Evolutionary conservation across 371 early-diverging fungal genomes (phyloP).

Genomic region (Thermomucor indicae-seudaticae): DNA sequence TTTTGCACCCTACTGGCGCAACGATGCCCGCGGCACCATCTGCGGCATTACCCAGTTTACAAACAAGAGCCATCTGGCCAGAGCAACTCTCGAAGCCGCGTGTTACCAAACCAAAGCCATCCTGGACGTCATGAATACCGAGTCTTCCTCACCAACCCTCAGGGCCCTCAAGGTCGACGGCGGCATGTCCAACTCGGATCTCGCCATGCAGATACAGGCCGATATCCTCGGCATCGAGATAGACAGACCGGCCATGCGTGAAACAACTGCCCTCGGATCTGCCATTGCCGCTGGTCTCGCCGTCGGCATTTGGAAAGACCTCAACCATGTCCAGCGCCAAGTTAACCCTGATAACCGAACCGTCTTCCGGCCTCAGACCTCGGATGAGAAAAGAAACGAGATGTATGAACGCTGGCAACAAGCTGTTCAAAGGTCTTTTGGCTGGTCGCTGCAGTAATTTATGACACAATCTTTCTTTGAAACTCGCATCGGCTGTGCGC

Average conservation of each 20-base stretch:
- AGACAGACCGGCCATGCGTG: slow-evolving; percentile 86
- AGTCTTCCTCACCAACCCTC: slow-evolving; percentile 57
- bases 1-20: slow-evolving; percentile 95
- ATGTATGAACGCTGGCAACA: slow-evolving; percentile 79
- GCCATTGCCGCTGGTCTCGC: slow-evolving; percentile 92
- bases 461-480: background rate
- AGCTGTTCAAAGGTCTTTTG: slow-evolving; percentile 76
- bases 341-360: slow-evolving; percentile 33
- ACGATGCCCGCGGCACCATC: slow-evolving; percentile 88
- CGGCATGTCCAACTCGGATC: slow-evolving; percentile 88
- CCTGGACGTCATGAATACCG: slow-evolving; percentile 89
- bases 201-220: slow-evolving; percentile 91
- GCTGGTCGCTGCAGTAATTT: slow-evolving; percentile 55
- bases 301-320: slow-evolving; percentile 68
- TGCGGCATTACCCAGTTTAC: slow-evolving; percentile 89
- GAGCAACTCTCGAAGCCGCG: slow-evolving; percentile 91
- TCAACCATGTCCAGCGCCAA: slow-evolving; percentile 24
- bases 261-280: slow-evolving; percentile 93
- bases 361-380: slow-evolving; percentile 42
- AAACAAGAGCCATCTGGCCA: slow-evolving; percentile 76
- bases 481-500: too few species aligned
- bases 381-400: slow-evolving; percentile 51
- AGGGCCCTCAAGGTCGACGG: slow-evolving; percentile 86
- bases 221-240: slow-evolving; percentile 86
- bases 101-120: slow-evolving; percentile 90